These are phyloP conservation scores for Malus asiatica DNA, from an alignment of 306 rosid species.

Conservation along the genomic window DNA sequence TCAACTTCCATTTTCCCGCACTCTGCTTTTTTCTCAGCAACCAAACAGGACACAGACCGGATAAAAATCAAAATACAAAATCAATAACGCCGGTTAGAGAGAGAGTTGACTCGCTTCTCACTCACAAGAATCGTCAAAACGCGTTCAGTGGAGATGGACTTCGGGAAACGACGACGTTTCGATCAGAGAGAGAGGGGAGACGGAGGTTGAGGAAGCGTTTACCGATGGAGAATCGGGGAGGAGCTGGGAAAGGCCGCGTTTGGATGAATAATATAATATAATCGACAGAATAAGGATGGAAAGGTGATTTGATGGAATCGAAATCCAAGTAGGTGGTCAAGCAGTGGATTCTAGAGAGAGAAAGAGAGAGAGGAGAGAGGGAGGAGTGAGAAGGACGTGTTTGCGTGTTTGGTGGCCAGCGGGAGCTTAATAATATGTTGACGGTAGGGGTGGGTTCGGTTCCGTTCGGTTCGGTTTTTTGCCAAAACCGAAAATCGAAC, in stretches of 20 bases:
- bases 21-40: constrained; percentile 15
- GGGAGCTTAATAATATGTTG: neutral
- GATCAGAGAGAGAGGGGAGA: neutral
- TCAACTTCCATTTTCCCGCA: neutral
- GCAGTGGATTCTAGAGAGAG: constrained; percentile 11
- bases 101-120: constrained; percentile 5
- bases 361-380: constrained; percentile 2
- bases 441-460: too few species aligned
- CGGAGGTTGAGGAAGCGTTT: neutral
- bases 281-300: neutral
- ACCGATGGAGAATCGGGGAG: neutral
- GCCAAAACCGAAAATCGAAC: too few species aligned
- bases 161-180: neutral
- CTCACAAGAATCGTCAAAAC: neutral
- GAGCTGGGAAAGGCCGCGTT: constrained; percentile 21
- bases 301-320: constrained; percentile 2
- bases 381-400: constrained; percentile 13
- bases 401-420: constrained; percentile 16
- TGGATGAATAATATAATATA: neutral
- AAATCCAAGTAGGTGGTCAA: neutral
- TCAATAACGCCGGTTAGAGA: neutral
- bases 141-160: neutral
- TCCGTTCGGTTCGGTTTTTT: too few species aligned
- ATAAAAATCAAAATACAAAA: neutral
- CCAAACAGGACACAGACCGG: constrained; percentile 10